Conservation (phyloP, 495 filamentous ascomycete species). For the Sordaria brevicollis region DNA sequence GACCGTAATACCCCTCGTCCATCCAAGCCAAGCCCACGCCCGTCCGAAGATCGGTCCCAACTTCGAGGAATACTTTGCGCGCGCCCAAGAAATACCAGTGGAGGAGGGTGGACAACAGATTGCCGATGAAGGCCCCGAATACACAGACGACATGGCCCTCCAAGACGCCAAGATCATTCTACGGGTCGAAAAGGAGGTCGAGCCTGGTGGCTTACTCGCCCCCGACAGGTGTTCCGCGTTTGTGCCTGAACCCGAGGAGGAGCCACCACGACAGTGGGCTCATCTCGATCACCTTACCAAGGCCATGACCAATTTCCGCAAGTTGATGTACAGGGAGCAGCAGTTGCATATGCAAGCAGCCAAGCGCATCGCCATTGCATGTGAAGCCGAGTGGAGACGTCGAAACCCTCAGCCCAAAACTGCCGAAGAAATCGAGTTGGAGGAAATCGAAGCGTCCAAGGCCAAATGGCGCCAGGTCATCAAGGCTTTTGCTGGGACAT, state of each 20-base stretch:
- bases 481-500: slow-evolving; percentile 61
- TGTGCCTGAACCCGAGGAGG: slow-evolving; percentile 63
- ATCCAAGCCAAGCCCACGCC: slow-evolving; percentile 40
- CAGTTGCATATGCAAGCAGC: slow-evolving; percentile 58
- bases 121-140: slow-evolving; percentile 44
- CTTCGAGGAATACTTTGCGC: slow-evolving; percentile 42
- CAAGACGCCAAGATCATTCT: slow-evolving; percentile 45
- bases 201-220: slow-evolving; percentile 67
- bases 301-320: slow-evolving; percentile 71
- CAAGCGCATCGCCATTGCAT: slow-evolving; percentile 52
- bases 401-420: slow-evolving; percentile 63
- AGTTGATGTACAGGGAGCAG: slow-evolving; percentile 65
- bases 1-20: slow-evolving; percentile 39
- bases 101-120: slow-evolving; percentile 38
- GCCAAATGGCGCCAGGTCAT: slow-evolving; percentile 54
- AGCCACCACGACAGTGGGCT: slow-evolving; percentile 66
- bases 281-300: slow-evolving; percentile 77
- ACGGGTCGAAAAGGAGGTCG: slow-evolving; percentile 56
- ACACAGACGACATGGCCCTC: slow-evolving; percentile 39
- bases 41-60: slow-evolving; percentile 35
- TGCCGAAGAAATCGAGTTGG: slow-evolving; percentile 54
- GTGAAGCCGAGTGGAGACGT: slow-evolving; percentile 49
- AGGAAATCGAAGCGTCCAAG: slow-evolving; percentile 41
- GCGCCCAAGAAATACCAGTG: slow-evolving; percentile 32
- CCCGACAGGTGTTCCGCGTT: slow-evolving; percentile 61